Base-by-base conservation (phyloP, 345 rosid species). In the Eucalyptus polybractea region DNA sequence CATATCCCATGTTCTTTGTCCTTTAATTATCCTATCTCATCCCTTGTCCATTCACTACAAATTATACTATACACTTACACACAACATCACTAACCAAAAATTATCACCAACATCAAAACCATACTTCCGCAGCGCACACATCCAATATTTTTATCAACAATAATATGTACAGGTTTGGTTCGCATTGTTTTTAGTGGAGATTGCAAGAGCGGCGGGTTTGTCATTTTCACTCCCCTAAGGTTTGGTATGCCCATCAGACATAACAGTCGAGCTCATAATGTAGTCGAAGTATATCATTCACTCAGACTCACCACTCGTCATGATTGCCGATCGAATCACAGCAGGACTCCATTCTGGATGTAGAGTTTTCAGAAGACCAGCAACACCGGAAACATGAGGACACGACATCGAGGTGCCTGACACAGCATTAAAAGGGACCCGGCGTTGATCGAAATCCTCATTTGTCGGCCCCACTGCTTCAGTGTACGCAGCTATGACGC, bases 341-440 rank as follows among this genome's bases (percentile, higher is more conserved):
- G 98, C 95, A 44, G 99, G 97, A 91, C 94, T 95, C 99, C 99
- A 97, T 47, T 90, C 89, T 31, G 98, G 98, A 89, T 96, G 90
- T 44, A 95, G 94, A 86, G 95, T 93, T 91, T 94, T 95, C 51
- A 97, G 95, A 88, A 97, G 97, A 22, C 98, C 98, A 8, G 89
- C 97, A 86, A 95, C 90, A 44, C 98, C 98, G 19, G 99, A 93
- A 89, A 97, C 90, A 91, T 96, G 99, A 90, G 98, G 99, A 90
- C 98, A 95, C 21, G 98, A 96, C 99, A 96, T 97, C 27, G 99
- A 96, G 50, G 99, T 97, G 89, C 99, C 99, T 1, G 99, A 96
- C 47, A 90, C 87, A 7, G 93, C 93, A 90, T 94, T 95, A 90
- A 90, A 97, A 69, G 90, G 90, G 86, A 93, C 91, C 44, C 97